Evolutionary conservation across 2,329 filamentous ascomycete species (phyloP), one percentile per base, ranked within the genome.

Genomic region (Xylaria digitata): DNA sequence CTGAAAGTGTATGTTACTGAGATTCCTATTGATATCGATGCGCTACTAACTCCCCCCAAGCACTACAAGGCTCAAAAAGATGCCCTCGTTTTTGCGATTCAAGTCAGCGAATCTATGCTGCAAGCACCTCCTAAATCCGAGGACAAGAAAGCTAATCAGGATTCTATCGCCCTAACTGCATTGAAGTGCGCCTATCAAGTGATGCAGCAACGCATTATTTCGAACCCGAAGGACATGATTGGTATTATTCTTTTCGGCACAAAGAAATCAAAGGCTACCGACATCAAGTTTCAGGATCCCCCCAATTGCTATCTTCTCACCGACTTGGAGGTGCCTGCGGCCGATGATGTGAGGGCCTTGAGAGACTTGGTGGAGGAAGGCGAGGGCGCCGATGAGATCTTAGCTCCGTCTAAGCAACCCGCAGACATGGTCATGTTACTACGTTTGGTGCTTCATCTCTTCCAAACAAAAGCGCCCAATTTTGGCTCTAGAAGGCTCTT

Each of bases 161-260:
- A 95, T 74, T 94, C 92, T 50, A 89, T 95, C 3, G 85, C 93
- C 0, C 86, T 90, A 59, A 94, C 95, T 17, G 94, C 96, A 3
- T 81, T 99, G 56, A 97, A 97, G 84, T 97, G 93, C 74, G 96
- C 95, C 65, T 97, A 97, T 75, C 89, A 93, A 75, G 84, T 99
- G 60, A 97, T 99, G 93, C 93, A 98, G 81, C 95, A 98, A 81
- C 93, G 96, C 73, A 98, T 99, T 79, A 98, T 99, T 74, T 95
- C 95, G 3, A 95, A 94, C 68, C 96, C 96, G 1, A 94, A 91
- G 75, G 96, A 99, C 69, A 96, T 97, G 92, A 97, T 99, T 87
- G 94, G 95, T 1, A 91, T 99, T 30, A 79, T 99, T 43, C 84
- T 99, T 0, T 99, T 96, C 77, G 94, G 94, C 8, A 99, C 96